Evolutionary conservation across 208 protist genomes (phyloP).

Genomic region (Trypanosoma cruzi): DNA sequence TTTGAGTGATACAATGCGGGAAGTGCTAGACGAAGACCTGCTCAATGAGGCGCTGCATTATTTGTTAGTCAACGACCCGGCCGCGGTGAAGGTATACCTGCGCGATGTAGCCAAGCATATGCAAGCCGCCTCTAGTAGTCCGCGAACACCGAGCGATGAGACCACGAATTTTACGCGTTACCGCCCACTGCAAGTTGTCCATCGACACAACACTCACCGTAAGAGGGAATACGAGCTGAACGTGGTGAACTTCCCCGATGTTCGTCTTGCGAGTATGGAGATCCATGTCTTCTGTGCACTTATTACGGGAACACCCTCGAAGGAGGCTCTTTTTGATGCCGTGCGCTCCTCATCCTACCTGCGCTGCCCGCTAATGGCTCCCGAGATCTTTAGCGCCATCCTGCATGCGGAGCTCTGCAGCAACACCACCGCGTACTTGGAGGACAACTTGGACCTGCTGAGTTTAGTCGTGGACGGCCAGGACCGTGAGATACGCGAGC

Average conservation of each 20-base stretch:
- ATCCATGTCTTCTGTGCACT: constrained; percentile 58
- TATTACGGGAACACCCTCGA: constrained; percentile 30
- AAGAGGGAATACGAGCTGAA: constrained; percentile 26
- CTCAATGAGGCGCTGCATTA: constrained; percentile 64
- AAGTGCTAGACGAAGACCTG: constrained; percentile 67
- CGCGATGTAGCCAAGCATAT: constrained; percentile 42
- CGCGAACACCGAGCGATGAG: constrained; percentile 24
- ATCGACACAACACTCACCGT: constrained; percentile 18
- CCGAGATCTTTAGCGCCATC: constrained; percentile 70
- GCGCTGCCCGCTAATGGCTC: constrained; percentile 38
- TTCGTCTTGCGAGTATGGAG: constrained; percentile 53
- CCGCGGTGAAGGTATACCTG: constrained; percentile 54
- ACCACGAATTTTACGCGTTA: constrained; percentile 49
- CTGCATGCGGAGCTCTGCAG: constrained; percentile 64
- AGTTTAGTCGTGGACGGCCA: constrained; percentile 60
- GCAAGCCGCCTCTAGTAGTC: constrained; percentile 16
- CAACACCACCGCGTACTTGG: constrained; percentile 35
- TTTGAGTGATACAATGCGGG: constrained; percentile 51
- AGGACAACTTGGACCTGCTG: constrained; percentile 63
- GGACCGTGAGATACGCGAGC: constrained; percentile 31
- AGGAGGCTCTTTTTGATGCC: constrained; percentile 54
- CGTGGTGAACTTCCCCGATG: constrained; percentile 43
- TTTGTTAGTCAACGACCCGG: constrained; percentile 33
- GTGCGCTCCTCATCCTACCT: constrained; percentile 45
- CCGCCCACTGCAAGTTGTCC: constrained; percentile 44